Conservation (phyloP, 164 flowering plant genomes). For the Chimonanthus salicifolius region DNA sequence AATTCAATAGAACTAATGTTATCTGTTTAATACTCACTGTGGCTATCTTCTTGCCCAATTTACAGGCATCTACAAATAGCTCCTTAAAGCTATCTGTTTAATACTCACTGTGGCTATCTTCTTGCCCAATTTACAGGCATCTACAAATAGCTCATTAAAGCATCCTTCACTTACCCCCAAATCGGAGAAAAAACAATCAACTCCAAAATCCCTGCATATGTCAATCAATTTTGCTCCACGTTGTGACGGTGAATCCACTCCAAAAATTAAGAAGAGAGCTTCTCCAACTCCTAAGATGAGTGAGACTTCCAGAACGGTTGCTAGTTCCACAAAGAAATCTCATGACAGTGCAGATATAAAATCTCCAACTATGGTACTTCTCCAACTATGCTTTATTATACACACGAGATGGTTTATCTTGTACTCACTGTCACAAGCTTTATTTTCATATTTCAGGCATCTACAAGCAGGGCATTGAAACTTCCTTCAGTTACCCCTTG, state of each 20-base stretch:
- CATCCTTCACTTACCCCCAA: constrained; percentile 24
- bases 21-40: constrained; percentile 4
- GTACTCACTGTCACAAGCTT: constrained; percentile 8
- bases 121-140: constrained; percentile 37
- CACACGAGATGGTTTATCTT: background rate
- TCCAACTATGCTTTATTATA: constrained; percentile 2
- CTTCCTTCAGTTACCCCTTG: constrained; percentile 24
- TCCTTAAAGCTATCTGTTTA: constrained; percentile 18
- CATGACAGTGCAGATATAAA: constrained; percentile 20
- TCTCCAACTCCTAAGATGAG: constrained; percentile 19
- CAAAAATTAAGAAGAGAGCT: constrained; percentile 17
- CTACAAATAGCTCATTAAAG: constrained; percentile 30
- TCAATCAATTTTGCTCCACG: constrained; percentile 47
- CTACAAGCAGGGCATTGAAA: constrained; percentile 31
- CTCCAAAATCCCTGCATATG: constrained; percentile 52
- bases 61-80: constrained; percentile 45
- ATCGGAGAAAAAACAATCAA: constrained; percentile 26
- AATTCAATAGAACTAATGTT: background rate
- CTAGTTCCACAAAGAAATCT: constrained; percentile 20
- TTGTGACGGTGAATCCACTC: constrained; percentile 17
- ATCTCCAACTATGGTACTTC: constrained; percentile 30
- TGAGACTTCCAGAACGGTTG: constrained; percentile 19
- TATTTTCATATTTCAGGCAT: constrained; percentile 37
- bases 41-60: constrained; percentile 11
- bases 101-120: constrained; percentile 9